Conservation (phyloP, 2,329 filamentous ascomycete species). For the Fusarium annulatum region DNA sequence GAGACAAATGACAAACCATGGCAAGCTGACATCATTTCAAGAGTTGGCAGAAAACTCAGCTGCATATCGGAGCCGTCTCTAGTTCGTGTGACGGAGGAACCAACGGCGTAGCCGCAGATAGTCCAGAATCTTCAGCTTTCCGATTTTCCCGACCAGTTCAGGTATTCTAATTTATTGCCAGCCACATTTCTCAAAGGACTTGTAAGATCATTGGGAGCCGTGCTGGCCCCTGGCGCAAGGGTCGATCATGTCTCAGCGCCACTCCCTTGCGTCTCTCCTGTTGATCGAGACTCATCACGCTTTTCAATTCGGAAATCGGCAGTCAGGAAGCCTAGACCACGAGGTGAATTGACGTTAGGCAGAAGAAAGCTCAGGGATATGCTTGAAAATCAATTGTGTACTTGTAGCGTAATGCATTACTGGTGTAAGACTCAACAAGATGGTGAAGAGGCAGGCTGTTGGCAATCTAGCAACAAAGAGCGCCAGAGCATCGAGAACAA, state of each 20-base stretch:
- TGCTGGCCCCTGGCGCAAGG: constrained; percentile 8
- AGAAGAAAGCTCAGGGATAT: accelerated
- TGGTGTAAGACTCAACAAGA: too few species aligned
- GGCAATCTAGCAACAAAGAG: background rate
- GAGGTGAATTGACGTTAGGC: accelerated
- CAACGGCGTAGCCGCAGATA: background rate
- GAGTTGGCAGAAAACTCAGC: background rate
- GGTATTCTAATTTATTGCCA: background rate
- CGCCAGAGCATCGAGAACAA: too few species aligned
- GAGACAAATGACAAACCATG: background rate
- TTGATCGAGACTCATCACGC: background rate
- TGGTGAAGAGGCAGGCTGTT: background rate
- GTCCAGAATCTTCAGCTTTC: background rate
- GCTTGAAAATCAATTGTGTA: background rate
- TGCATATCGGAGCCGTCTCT: background rate
- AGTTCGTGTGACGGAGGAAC: background rate
- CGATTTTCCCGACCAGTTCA: background rate
- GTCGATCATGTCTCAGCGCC: constrained; percentile 32
- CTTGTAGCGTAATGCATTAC: accelerated
- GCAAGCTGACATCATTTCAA: background rate
- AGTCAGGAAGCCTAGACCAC: accelerated
- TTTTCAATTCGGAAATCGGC: background rate
- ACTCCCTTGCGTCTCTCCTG: constrained; percentile 31
- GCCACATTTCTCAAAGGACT: constrained; percentile 13
- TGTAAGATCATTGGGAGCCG: background rate